Evolutionary conservation across 1,284 basidiomycete species (phyloP).

Genomic region (Irpex sp.): DNA sequence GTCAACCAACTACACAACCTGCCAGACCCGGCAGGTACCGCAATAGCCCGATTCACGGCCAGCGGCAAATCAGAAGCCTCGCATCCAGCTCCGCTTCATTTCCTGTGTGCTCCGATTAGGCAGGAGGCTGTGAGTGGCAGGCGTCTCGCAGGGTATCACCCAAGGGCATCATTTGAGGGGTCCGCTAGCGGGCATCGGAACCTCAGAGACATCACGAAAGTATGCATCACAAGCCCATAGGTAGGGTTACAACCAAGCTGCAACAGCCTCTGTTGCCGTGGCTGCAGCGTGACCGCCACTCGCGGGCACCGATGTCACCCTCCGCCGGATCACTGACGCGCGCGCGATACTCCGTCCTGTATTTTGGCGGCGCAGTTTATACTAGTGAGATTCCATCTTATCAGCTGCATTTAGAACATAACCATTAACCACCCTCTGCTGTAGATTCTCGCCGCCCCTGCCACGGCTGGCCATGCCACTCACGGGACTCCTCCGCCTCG

Average conservation of each 20-base stretch:
- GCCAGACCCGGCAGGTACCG: conserved; percentile 3
- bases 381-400: conserved; percentile 25
- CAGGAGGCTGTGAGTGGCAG: neutral
- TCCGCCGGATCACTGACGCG: conserved; percentile 21
- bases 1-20: neutral
- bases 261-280: neutral
- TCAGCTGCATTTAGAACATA: conserved; percentile 21
- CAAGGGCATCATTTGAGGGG: neutral
- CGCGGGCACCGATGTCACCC: neutral
- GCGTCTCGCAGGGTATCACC: neutral
- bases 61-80: neutral
- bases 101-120: neutral
- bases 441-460: conserved; percentile 19
- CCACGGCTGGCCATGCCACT: conserved; percentile 21
- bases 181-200: neutral
- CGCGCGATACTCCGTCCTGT: conserved; percentile 15
- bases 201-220: conserved; percentile 3
- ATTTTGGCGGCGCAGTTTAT: conserved; percentile 16
- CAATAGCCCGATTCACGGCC: neutral
- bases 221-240: neutral
- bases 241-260: neutral
- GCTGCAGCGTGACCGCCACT: neutral
- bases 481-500: conserved; percentile 22
- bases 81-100: neutral
- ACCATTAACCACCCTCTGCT: conserved; percentile 14